Evolutionary conservation across 1,284 basidiomycete genomes (phyloP), one percentile per base, ranked within the genome.

Genomic region (Fomes fomentarius): DNA sequence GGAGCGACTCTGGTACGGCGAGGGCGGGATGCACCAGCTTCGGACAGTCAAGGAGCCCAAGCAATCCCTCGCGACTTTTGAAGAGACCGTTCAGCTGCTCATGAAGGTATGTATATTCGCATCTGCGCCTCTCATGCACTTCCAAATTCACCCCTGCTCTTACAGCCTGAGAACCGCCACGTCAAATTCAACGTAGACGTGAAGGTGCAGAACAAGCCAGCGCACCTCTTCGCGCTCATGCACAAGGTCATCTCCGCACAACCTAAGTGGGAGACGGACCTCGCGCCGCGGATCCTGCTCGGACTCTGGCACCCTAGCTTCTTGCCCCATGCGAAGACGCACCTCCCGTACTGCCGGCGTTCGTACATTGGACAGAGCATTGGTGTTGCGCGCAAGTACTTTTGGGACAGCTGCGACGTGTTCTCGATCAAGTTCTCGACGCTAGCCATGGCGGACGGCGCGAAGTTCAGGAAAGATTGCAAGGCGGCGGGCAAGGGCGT

Each of bases 291-390:
- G 21, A 85, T 98, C 64, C 78, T 98, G n/a, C 80, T 98, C 34
- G 96, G 88, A 9, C 76, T 91, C 22, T 96, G 94, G 94, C 96
- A 99, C 74, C 94, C 96, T 15, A 85, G 87, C 60, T 98, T 98
- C 76, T 76, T 98, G 49, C 77, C 75, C 14, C 84, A 86, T 24
- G 96, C 96, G 3, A 86, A 89, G 69, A 71, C 75, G 35, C 78
- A 86, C 53, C 75, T 99, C 28, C 92, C 94, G 8, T 91, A 92
- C 67, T 89, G 94, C 71, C 83, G 85, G 42, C 84, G 93, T 33
- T 93, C 91, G 50, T 89, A 95, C 70, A 98, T 99, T 63, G 94
- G 94, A 22, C 75, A 80, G 58, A 91, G 82, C 65, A 78, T 83
- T 6, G 69, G 76, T 25, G 73, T 93, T 59, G 93, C 94, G 37